Percentiles rank a stretch among this genome's conserved stretches.
Evolutionary conservation across 2,329 filamentous ascomycete species (phyloP).

Genomic region (Daldinia sp.): DNA sequence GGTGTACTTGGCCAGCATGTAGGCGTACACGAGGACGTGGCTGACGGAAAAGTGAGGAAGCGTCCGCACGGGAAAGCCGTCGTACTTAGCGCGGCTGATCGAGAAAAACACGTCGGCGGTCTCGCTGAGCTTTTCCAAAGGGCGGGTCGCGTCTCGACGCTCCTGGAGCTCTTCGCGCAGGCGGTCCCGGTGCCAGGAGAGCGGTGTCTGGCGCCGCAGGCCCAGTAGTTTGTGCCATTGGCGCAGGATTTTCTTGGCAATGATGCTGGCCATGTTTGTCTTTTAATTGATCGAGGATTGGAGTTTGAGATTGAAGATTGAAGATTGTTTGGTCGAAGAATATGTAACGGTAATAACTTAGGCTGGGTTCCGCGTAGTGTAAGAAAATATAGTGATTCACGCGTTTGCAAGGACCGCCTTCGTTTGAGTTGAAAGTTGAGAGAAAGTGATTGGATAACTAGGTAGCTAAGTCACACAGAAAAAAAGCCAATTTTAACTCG

Average conservation of each 20-base stretch:
- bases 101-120: slow-evolving; percentile 59
- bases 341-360: background rate
- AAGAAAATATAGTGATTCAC: background rate
- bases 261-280: background rate
- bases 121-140: slow-evolving; percentile 56
- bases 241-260: slow-evolving; percentile 15
- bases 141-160: slow-evolving; percentile 49
- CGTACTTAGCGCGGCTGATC: slow-evolving; percentile 55
- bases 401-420: background rate
- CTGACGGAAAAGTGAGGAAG: slow-evolving; percentile 46
- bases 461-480: background rate
- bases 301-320: background rate
- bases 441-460: background rate
- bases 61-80: slow-evolving; percentile 52
- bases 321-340: background rate
- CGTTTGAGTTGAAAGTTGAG: background rate
- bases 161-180: slow-evolving; percentile 57
- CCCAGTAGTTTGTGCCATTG: slow-evolving; percentile 40
- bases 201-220: slow-evolving; percentile 51
- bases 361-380: background rate
- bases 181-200: slow-evolving; percentile 56
- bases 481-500: background rate
- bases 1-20: slow-evolving; percentile 60
- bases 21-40: slow-evolving; percentile 52
- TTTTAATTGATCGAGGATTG: background rate